phyloP scores from a whole-genome alignment of 2,329 filamentous ascomycete genomes.

The Pseudovirgaria hyperparasitica region DNA sequence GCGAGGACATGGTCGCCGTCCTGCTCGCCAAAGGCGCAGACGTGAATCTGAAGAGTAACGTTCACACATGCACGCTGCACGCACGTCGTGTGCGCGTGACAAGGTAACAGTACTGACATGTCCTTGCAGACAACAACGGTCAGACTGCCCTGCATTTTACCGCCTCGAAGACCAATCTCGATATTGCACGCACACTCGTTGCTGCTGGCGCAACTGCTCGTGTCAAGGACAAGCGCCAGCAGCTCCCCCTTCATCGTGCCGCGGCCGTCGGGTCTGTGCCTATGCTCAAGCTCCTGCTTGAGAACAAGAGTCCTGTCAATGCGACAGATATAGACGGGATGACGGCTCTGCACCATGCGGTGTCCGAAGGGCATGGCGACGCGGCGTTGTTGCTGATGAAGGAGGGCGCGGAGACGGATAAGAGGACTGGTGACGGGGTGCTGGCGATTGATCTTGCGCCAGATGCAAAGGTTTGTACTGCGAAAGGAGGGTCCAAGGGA shows the following conservation, averaged over 20 bases:
- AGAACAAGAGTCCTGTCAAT: conserved; percentile 69
- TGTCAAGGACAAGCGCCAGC: conserved; percentile 74
- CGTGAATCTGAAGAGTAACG: conserved; percentile 56
- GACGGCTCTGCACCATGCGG: conserved; percentile 78
- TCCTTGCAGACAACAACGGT: conserved; percentile 45
- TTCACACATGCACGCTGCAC: neutral
- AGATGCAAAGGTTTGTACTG: conserved; percentile 57
- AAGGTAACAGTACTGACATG: neutral
- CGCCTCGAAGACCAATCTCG: conserved; percentile 78
- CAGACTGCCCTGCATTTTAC: conserved; percentile 89
- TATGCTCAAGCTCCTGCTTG: conserved; percentile 67
- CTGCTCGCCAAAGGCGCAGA: conserved; percentile 59
- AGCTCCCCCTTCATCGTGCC: conserved; percentile 81
- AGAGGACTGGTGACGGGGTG: conserved; percentile 58
- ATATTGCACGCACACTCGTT: conserved; percentile 67
- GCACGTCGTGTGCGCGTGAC: conserved; percentile 3
- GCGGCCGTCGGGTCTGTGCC: conserved; percentile 83
- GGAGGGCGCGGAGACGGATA: conserved; percentile 69
- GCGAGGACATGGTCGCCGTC: conserved; percentile 53
- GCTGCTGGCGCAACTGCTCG: conserved; percentile 63
- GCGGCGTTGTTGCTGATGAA: conserved; percentile 72
- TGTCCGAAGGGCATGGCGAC: conserved; percentile 67
- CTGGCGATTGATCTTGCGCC: conserved; percentile 73
- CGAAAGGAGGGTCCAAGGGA: neutral
- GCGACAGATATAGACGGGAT: conserved; percentile 70